phyloP scores from a whole-genome alignment of 352 stramenopile genomes.

The Pythium pyrilobum region DNA sequence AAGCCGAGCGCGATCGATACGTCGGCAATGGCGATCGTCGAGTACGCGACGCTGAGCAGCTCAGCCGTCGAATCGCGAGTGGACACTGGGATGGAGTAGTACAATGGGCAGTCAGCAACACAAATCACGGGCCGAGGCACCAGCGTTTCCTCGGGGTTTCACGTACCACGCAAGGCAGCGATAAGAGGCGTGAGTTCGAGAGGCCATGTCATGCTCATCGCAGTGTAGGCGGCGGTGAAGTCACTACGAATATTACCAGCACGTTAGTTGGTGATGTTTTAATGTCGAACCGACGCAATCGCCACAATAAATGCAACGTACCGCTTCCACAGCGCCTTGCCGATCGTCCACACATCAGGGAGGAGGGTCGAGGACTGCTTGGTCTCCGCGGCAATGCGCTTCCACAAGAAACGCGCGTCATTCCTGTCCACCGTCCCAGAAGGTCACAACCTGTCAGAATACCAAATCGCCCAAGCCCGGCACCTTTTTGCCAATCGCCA shows the following conservation, averaged over 20 bases:
- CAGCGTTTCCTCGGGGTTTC: too few species aligned
- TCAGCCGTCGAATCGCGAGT: conserved; percentile 44
- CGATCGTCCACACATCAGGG: conserved; percentile 49
- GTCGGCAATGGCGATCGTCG: conserved; percentile 48
- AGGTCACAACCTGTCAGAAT: not conserved
- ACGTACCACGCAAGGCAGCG: conserved; percentile 41
- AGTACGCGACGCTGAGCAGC: conserved; percentile 59
- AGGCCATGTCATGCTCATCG: conserved; percentile 55
- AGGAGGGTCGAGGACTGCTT: conserved; percentile 44
- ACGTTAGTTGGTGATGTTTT: not conserved
- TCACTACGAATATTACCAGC: conserved; percentile 24
- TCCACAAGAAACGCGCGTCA: conserved; percentile 72
- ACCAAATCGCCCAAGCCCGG: too few species aligned
- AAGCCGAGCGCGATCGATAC: conserved; percentile 44
- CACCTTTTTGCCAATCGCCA: not conserved
- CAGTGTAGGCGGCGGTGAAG: conserved; percentile 37
- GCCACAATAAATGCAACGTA: conserved; percentile 9
- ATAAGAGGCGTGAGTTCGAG: conserved; percentile 31
- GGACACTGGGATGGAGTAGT: too few species aligned
- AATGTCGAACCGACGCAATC: not conserved
- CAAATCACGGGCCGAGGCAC: too few species aligned
- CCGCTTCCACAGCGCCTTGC: conserved; percentile 62
- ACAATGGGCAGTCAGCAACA: too few species aligned
- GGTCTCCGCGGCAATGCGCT: conserved; percentile 38
- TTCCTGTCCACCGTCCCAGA: conserved; percentile 21